Percentiles rank a stretch among this genome's conserved stretches.
Evolutionary conservation across 805 yeast species (phyloP).

Genomic region (Henningerozyma blattae): DNA sequence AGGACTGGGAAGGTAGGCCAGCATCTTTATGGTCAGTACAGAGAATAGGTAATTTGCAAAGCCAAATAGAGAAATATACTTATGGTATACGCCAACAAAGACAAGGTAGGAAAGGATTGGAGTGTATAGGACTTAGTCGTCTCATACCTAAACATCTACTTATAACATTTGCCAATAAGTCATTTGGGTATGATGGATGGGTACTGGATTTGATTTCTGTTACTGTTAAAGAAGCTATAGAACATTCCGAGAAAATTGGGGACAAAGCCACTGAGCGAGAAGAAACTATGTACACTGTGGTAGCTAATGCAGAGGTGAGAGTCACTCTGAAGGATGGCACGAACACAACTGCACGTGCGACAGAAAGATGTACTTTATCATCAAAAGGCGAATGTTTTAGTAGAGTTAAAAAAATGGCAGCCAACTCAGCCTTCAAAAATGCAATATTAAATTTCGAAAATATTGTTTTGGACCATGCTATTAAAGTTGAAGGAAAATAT

Average conservation of each 20-base stretch:
- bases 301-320: conserved; percentile 38
- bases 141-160: conserved; percentile 25
- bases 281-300: conserved; percentile 12
- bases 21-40: conserved; percentile 36
- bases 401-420: conserved; percentile 74
- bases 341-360: conserved; percentile 65
- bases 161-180: conserved; percentile 34
- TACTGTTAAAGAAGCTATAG: conserved; percentile 11
- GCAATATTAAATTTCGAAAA: conserved; percentile 72
- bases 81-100: conserved; percentile 20
- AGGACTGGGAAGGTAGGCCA: conserved; percentile 26
- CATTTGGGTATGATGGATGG: conserved; percentile 52
- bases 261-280: no score
- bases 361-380: conserved; percentile 53
- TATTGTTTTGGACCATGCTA: conserved; percentile 31
- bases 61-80: conserved; percentile 30
- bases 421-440: conserved; percentile 73
- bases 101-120: no score
- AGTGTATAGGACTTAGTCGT: no score
- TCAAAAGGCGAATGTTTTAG: conserved; percentile 61
- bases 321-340: conserved; percentile 74
- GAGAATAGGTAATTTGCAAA: conserved; percentile 37
- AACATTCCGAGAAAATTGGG: no score
- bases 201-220: conserved; percentile 29
- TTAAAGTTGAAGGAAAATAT: conserved; percentile 22